Evolutionary conservation across 2,329 filamentous ascomycete species (phyloP), one percentile per base, ranked within the genome.

Genomic region (Drechslera avenae): DNA sequence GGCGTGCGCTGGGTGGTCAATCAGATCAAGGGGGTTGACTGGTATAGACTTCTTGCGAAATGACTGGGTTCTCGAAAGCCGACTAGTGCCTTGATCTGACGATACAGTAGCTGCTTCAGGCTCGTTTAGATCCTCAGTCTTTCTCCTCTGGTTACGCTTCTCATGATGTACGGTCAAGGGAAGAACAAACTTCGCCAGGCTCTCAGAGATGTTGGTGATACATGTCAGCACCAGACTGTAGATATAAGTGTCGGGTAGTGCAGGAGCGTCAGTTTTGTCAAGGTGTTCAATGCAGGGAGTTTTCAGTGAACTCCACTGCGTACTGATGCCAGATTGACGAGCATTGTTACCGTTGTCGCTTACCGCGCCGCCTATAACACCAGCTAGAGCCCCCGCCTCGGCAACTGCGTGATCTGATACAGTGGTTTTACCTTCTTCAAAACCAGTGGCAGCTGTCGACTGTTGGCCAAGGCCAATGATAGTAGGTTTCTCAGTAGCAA

Each of bases 201-300:
- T 91, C 67, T 99, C 94, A 0, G 93, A 96, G 41, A 99, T 83
- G 1, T 87, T 91, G 36, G 89, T 93, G 52, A 99, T 88, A 66
- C 93, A 97, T 2, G 90, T 88, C 34, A 99, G 76, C 1, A 93
- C 89, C 39, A 99, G 79, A 56, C 89, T 91, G 74, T 97, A 97
- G 6, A 96, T 83, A 66, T 99, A 99, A 0, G 94, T 96, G 54
- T 97, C 93, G 0, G 94, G 94, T 17, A 96, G 83, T 0, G 79
- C 64, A 3, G 93, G 91, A 0, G 93, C 83, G 39, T 96, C 92
- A 0, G 86, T 84, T 72, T 97, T 99, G 75, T 99, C 94, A 16
- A 97, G 83, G 58, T 96, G 90, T 63, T 99, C 94, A 54, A 97
- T 90, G 67, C 91, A 96, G 4, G 91, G 88, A 9, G 91, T 88